Evolutionary conservation across 192 early-diverging fungal species (phyloP), one percentile per base, ranked within the genome.

Genomic region (Coemansia sp.): DNA sequence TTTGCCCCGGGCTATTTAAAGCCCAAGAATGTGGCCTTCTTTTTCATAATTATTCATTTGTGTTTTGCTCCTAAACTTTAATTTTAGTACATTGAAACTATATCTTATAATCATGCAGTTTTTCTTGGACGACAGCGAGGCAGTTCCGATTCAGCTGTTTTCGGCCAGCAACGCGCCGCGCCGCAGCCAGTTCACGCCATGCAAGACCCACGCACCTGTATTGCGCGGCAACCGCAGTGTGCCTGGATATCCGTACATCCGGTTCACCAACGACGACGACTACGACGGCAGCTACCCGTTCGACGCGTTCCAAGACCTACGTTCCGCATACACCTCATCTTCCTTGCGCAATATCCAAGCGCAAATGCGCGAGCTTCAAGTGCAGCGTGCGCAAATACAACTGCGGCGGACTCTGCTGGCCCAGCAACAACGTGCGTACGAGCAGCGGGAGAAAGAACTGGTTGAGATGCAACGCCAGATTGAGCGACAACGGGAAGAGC

Each of bases 261-360:
- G 66, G 8, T 73, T 74, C 37, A 47, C 60, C 29, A 43, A 61
- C 21, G 77, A 80, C 43, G 65, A 70, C 58, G 77, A 80, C 32
- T 67, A 74, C 19, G 72, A 74, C 55, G 77, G 70, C 62, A 70
- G 68, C 62, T 80, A 71, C 25, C 72, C 77, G 4, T 80, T 80
- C 37, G 77, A 80, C 43, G 77, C 77, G 0, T 67, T 80, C 60
- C 71, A 80, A 29, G 77, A 73, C 11, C 65, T 80, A 5, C 77
- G 77, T 17, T 62, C 65, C 6, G 77, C 77, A n/a, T 80, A 74
- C 62, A 35, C 24, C 8, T 19, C 53, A 0, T 74, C 72, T 2
- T 60, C 77, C 2, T 63, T 80, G 11, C 39, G 17, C 19, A 56
- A 24, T 3, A 50, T 80, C 38, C 77, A 80, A 29, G n/a, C n/a